Conservation (phyloP, 257 asterid species). For the Verbascum thapsus region DNA sequence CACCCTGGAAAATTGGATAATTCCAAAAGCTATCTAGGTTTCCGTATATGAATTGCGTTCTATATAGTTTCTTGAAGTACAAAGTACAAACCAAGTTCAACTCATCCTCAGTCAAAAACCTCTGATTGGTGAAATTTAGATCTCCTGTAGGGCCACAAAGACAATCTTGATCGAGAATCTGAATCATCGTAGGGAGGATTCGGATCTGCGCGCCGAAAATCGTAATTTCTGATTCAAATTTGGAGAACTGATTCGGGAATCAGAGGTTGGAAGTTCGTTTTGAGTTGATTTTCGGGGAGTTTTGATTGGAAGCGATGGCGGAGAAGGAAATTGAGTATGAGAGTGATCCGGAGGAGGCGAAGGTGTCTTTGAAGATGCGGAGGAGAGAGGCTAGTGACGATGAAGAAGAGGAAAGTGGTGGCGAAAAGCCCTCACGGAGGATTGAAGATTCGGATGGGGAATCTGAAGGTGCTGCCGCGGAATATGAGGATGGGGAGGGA, state of each 20-base stretch:
- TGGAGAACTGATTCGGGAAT: background rate
- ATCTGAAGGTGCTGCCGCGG: conserved; percentile 78
- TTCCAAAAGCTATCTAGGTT: background rate
- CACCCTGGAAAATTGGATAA: background rate
- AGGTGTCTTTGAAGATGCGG: conserved; percentile 82
- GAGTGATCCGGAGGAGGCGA: conserved; percentile 98
- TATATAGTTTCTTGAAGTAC: too few relatives aligned
- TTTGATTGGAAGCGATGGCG: conserved; percentile 65
- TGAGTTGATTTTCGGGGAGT: too few relatives aligned
- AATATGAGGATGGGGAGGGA: conserved; percentile 52
- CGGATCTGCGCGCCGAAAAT: too few relatives aligned
- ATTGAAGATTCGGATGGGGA: conserved; percentile 72
- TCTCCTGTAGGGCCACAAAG: too few relatives aligned
- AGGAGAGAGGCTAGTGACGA: conserved; percentile 95
- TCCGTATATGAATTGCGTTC: too few relatives aligned
- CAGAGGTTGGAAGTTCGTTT: too few relatives aligned
- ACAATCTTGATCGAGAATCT: too few relatives aligned
- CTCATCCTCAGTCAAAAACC: too few relatives aligned
- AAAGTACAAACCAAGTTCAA: too few relatives aligned
- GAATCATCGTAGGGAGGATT: too few relatives aligned
- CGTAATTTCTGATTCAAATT: background rate
- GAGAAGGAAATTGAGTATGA: conserved; percentile 72
- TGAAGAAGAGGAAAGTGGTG: conserved; percentile 56
- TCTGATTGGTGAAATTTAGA: too few relatives aligned
- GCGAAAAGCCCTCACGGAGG: conserved; percentile 46